Evolutionary conservation across 352 stramenopile genomes (phyloP).

Genomic region (Globisporangium viniferum): DNA sequence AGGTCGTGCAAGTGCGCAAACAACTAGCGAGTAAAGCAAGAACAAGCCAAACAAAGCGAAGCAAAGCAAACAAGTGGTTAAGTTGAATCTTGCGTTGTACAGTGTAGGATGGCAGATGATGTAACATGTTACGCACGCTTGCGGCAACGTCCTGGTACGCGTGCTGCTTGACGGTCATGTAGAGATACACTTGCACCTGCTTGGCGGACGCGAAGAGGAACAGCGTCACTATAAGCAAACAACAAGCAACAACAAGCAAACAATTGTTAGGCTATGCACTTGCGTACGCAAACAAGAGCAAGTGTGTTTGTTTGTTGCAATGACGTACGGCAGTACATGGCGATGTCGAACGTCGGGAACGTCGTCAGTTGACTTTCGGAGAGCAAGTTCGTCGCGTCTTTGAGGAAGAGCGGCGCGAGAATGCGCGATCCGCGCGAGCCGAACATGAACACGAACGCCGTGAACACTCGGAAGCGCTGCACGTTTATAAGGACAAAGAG

Average conservation of each 20-base stretch:
- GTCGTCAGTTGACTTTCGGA: slow-evolving; percentile 30
- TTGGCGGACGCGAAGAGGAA: slow-evolving; percentile 87
- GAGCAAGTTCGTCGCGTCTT: slow-evolving; percentile 59
- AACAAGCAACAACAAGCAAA: not conserved
- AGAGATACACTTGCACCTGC: slow-evolving; percentile 92
- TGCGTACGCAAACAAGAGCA: not conserved
- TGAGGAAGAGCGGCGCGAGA: slow-evolving; percentile 67
- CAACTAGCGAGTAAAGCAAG: slow-evolving; percentile 39
- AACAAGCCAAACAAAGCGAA: not conserved
- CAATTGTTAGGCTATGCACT: not conserved
- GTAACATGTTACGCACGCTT: slow-evolving; percentile 44
- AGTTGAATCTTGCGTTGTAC: not conserved
- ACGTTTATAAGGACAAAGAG: not conserved
- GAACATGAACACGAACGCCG: slow-evolving; percentile 71
- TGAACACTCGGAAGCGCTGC: slow-evolving; percentile 53
- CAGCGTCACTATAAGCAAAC: slow-evolving; percentile 32
- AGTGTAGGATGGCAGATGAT: not conserved
- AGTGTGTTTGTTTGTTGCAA: not conserved
- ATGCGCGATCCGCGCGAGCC: slow-evolving; percentile 64
- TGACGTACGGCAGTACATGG: slow-evolving; percentile 57
- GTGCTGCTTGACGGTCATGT: slow-evolving; percentile 94
- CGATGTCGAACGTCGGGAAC: slow-evolving; percentile 46
- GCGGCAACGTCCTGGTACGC: slow-evolving; percentile 95
- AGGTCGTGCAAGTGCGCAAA: slow-evolving; percentile 95
- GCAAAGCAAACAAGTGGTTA: not conserved